Conservation (phyloP, 495 filamentous ascomycete species). For the Tuber aestivum region DNA sequence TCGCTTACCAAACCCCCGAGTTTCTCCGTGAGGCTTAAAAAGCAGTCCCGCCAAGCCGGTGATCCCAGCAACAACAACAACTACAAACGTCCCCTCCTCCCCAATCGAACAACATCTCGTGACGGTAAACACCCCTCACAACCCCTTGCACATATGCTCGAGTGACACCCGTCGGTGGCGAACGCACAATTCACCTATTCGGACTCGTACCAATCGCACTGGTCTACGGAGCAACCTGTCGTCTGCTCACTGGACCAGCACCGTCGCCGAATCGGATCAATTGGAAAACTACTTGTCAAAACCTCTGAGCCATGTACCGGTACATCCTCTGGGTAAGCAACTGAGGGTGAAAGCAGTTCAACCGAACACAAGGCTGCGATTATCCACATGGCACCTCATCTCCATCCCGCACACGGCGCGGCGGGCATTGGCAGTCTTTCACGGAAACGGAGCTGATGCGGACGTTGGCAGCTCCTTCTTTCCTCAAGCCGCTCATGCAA, state of each 20-base stretch:
- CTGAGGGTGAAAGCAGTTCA: not conserved
- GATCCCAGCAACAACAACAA: not conserved
- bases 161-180: not conserved
- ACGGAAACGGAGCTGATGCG: constrained; percentile 1
- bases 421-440: constrained; percentile 4
- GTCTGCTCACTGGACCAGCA: not conserved
- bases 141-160: not conserved
- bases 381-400: constrained; percentile 5
- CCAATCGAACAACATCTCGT: not conserved
- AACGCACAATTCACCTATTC: not conserved
- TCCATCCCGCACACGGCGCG: not conserved
- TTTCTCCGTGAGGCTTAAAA: not conserved
- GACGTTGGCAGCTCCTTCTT: not conserved
- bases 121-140: not conserved
- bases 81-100: not conserved
- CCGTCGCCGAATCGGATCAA: not conserved
- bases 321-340: not conserved
- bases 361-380: not conserved
- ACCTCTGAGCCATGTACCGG: not conserved
- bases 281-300: not conserved
- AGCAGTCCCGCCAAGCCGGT: not conserved
- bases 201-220: not conserved
- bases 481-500: not conserved
- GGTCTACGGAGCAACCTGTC: not conserved
- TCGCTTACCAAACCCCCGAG: not conserved